Evolutionary conservation across 257 asterid species (phyloP).

Genomic region (Solanum corneliomulleri): DNA sequence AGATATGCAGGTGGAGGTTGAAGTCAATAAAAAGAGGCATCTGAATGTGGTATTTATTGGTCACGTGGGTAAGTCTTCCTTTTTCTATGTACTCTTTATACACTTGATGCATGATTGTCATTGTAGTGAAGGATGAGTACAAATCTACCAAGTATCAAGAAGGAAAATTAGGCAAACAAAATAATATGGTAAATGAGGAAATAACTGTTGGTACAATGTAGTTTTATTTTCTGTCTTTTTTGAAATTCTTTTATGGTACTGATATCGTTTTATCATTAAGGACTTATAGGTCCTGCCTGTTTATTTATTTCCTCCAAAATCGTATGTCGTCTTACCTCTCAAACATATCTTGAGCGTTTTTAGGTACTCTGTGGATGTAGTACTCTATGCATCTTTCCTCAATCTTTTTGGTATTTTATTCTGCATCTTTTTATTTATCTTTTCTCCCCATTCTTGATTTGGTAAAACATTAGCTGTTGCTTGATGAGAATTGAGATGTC

Average conservation of each 20-base stretch:
- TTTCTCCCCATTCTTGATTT: background rate
- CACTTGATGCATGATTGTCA: background rate
- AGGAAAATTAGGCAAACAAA: background rate
- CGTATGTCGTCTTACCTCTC: background rate
- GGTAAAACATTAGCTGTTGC: background rate
- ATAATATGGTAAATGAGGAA: background rate
- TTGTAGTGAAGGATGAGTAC: background rate
- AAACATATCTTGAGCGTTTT: background rate
- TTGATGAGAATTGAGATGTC: background rate
- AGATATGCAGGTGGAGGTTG: slow-evolving; percentile 15
- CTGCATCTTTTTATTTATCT: background rate
- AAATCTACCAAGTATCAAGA: background rate
- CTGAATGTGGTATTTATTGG: slow-evolving; percentile 95
- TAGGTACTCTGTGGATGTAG: background rate
- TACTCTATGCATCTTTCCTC: background rate
- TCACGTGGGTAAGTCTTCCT: slow-evolving; percentile 70
- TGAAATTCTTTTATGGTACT: background rate
- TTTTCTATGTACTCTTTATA: background rate
- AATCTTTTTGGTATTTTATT: background rate
- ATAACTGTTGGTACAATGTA: background rate
- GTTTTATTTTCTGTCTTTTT: background rate
- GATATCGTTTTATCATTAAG: background rate
- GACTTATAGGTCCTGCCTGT: background rate
- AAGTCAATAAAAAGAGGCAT: slow-evolving; percentile 54
- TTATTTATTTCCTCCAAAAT: background rate